Evolutionary conservation across 1,284 basidiomycete genomes (phyloP).

Genomic region (Bjerkandera adusta): DNA sequence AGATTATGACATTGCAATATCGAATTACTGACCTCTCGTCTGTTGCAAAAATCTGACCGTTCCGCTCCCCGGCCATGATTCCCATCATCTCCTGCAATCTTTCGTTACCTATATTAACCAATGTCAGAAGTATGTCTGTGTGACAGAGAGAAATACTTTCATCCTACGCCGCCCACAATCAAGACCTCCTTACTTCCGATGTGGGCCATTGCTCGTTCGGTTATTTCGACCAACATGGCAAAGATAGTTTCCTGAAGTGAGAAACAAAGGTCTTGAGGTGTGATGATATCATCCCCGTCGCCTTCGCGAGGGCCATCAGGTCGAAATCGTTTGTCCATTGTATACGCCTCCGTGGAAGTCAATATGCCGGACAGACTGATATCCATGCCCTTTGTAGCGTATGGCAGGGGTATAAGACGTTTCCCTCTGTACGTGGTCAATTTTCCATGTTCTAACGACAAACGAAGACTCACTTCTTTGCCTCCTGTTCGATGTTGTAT

Average conservation of each 20-base stretch:
- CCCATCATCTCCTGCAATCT: conserved; percentile 99
- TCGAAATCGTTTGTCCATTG: conserved; percentile 73
- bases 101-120: conserved; percentile 72
- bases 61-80: conserved; percentile 91
- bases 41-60: conserved; percentile 90
- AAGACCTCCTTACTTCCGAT: conserved; percentile 95
- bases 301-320: conserved; percentile 37
- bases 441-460: too few relatives aligned
- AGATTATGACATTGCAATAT: conserved; percentile 1
- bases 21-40: conserved; percentile 77
- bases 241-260: conserved; percentile 97
- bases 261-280: conserved; percentile 94
- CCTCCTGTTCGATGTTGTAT: conserved; percentile 98
- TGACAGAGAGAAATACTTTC: conserved; percentile 47
- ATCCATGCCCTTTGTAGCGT: conserved; percentile 99
- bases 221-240: conserved; percentile 99
- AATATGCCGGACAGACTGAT: conserved; percentile 93
- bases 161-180: conserved; percentile 98
- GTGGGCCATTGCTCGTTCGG: conserved; percentile 98
- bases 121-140: background rate
- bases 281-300: conserved; percentile 74
- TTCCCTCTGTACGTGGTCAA: conserved; percentile 50
- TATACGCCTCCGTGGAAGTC: conserved; percentile 87
- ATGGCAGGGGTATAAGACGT: conserved; percentile 83
- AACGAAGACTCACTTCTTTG: conserved; percentile 75